phyloP scores from a whole-genome alignment of 148 eudicot genomes.

The Pouteria glomerata region DNA sequence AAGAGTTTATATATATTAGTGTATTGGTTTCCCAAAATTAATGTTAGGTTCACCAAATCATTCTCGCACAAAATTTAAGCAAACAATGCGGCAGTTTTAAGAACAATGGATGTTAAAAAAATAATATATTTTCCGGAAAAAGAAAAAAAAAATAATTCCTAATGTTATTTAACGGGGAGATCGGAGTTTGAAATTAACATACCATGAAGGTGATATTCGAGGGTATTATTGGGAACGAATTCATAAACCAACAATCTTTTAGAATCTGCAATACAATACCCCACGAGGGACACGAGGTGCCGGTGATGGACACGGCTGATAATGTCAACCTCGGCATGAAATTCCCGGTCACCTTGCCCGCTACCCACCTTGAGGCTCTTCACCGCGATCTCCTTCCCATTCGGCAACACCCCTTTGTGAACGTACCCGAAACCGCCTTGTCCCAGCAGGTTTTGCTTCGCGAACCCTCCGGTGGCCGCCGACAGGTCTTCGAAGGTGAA shows the following conservation, averaged over 20 bases:
- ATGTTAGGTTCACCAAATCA: too few relatives aligned
- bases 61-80: too few relatives aligned
- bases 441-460: slow-evolving; percentile 44
- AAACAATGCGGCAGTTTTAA: too few relatives aligned
- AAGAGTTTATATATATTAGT: too few relatives aligned
- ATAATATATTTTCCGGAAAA: too few relatives aligned
- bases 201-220: slow-evolving; percentile 81
- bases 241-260: slow-evolving; percentile 83
- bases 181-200: slow-evolving; percentile 6
- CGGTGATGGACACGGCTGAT: slow-evolving; percentile 84
- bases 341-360: slow-evolving; percentile 82
- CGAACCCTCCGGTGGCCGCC: slow-evolving; percentile 53
- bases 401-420: slow-evolving; percentile 69
- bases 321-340: slow-evolving; percentile 82
- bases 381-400: slow-evolving; percentile 75
- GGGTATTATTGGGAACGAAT: slow-evolving; percentile 53
- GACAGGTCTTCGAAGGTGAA: slow-evolving; percentile 64
- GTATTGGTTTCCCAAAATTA: too few relatives aligned
- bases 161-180: too few relatives aligned
- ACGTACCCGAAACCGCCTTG: slow-evolving; percentile 86
- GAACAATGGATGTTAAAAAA: too few relatives aligned
- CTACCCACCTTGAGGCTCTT: slow-evolving; percentile 74
- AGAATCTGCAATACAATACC: slow-evolving; percentile 63
- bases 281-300: slow-evolving; percentile 79
- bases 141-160: too few relatives aligned